A percentile compares a stretch with the other conserved stretches of the same genome.
phyloP scores from a whole-genome alignment of 352 stramenopile species.

The Pythium aristosporum region DNA sequence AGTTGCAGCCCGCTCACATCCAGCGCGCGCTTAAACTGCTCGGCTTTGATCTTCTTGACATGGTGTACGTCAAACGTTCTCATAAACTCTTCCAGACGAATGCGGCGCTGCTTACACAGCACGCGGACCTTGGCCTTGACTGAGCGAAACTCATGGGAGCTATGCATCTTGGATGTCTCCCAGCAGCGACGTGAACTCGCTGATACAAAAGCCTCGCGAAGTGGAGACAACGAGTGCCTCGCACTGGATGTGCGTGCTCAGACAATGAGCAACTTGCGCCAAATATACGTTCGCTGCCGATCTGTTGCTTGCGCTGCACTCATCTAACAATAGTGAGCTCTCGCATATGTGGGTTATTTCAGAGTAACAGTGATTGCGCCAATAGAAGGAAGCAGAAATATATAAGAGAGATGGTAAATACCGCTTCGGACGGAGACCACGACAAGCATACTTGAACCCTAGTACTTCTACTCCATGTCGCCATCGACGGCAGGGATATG shows the following conservation, averaged over 20 bases:
- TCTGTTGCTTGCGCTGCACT: not conserved
- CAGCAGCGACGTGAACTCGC: not conserved
- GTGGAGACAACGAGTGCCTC: too few relatives aligned
- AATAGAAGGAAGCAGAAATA: constrained; percentile 8
- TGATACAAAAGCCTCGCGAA: not conserved
- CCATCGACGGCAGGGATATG: constrained; percentile 79
- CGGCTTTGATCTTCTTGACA: constrained; percentile 79
- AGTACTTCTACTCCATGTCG: constrained; percentile 28
- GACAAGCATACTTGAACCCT: not conserved
- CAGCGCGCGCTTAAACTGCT: constrained; percentile 81
- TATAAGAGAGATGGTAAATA: constrained; percentile 23
- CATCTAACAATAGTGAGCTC: constrained; percentile 7
- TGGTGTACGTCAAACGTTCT: constrained; percentile 85
- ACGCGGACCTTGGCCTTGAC: constrained; percentile 78
- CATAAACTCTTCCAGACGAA: constrained; percentile 87
- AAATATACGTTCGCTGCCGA: not conserved
- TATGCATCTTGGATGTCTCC: constrained; percentile 41
- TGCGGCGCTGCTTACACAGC: constrained; percentile 80
- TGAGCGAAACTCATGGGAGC: constrained; percentile 72
- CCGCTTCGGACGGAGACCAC: constrained; percentile 9
- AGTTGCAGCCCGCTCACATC: constrained; percentile 77
- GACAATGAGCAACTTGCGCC: not conserved
- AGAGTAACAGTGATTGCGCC: constrained; percentile 3
- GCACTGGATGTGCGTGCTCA: not conserved
- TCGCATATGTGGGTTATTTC: not conserved